A percentile compares a stretch with the other conserved stretches of the same genome.
Evolutionary conservation across 371 early-diverging fungal species (phyloP).

Genomic region (Saksenaea oblongispora): DNA sequence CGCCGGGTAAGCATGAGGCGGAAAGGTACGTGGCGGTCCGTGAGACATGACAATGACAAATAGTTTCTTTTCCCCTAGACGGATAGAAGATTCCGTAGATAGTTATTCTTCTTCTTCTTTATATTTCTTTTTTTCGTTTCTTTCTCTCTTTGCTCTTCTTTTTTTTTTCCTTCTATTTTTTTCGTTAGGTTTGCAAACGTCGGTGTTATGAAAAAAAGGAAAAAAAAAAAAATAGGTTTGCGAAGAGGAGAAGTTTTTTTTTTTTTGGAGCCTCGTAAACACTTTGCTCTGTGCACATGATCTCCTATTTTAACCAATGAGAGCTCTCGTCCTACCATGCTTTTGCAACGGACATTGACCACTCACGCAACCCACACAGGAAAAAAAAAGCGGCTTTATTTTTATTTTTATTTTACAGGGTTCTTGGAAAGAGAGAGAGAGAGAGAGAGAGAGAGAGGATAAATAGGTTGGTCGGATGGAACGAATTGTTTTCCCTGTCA

Average conservation of each 20-base stretch:
- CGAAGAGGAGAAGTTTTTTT: background rate
- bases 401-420: too few species aligned
- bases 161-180: background rate
- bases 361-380: too few species aligned
- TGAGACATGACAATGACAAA: background rate
- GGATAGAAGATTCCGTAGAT: slow-evolving; percentile 5
- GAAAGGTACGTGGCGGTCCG: slow-evolving; percentile 6
- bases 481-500: too few species aligned
- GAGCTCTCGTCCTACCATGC: background rate
- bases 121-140: background rate
- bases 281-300: slow-evolving; percentile 3
- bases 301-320: background rate
- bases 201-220: background rate
- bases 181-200: background rate
- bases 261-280: background rate
- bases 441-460: too few species aligned
- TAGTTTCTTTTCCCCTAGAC: background rate
- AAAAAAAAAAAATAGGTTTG: slow-evolving; percentile 3
- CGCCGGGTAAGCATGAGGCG: background rate
- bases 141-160: background rate
- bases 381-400: too few species aligned
- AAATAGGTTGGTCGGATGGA: too few species aligned
- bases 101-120: background rate
- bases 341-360: too few species aligned
- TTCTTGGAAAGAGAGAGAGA: too few species aligned